Evolutionary conservation across 495 filamentous ascomycete genomes (phyloP), one percentile per base, ranked within the genome.

Genomic region (Aspergillus panamensis): DNA sequence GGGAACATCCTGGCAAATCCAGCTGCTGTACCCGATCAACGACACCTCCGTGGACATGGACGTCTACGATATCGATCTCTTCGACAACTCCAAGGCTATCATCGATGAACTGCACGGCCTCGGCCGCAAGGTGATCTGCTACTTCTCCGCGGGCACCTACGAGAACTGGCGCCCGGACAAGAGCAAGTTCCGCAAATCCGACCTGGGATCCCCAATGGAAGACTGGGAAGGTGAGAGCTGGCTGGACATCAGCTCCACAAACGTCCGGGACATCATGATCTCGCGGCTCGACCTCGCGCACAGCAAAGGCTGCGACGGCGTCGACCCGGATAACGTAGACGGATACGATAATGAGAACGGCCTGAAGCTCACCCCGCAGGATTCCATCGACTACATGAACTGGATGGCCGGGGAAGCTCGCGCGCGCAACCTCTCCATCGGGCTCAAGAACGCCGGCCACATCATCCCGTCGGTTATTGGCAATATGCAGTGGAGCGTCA

Each of bases 311-410:
- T 90, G 87, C 59, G 86, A 88, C 60, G 87, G 81, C 3, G 81
- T 90, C 4, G 87, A 90, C 63, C 84, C 86, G 0, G 87, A 90
- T 59, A 90, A 90, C 61, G 76, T 89, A 12, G 87, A 89, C 59
- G 87, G 77, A 2, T 89, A 87, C 60, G 73, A 77, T 53, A 76
- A 80, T 54, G 57, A 79, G 0, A 84, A 82, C 57, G 86, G 84
- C 0, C 67, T 89, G 30, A 66, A 62, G 6, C 69, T 90, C 14
- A 87, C 79, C 2, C 9, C 77, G 37, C 60, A 68, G 0, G 80
- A 87, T 56, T 74, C 85, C 0, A 70, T 84, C 35, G 63, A 80
- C 62, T 89, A 81, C 54, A 63, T 89, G 20, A 72, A 73, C 8
- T 90, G 82, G 69, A 74, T 91, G 8, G 80, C 84, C 0, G 61